phyloP scores from a whole-genome alignment of 495 filamentous ascomycete species.

The Niebla homalea region DNA sequence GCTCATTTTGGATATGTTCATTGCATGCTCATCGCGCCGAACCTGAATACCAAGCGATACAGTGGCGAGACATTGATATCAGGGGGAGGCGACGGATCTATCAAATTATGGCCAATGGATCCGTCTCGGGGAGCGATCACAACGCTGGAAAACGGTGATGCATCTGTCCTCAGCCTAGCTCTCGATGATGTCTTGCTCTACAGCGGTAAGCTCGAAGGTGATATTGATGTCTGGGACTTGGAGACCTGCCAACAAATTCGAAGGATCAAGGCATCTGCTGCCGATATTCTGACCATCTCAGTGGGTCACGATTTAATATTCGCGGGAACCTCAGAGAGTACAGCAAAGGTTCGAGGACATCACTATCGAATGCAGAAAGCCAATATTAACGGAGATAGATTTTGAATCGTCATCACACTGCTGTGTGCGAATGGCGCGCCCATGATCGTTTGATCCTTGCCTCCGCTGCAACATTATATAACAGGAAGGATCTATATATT shows the following conservation, averaged over 20 bases:
- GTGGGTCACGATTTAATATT: slow-evolving; percentile 76
- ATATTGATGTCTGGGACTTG: slow-evolving; percentile 91
- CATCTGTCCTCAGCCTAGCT: slow-evolving; percentile 68
- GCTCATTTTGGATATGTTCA: slow-evolving; percentile 93
- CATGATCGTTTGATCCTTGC: slow-evolving; percentile 79
- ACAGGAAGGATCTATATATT: slow-evolving; percentile 63
- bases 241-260: slow-evolving; percentile 86
- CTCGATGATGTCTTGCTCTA: slow-evolving; percentile 83
- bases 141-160: slow-evolving; percentile 63
- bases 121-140: slow-evolving; percentile 41
- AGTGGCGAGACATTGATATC: slow-evolving; percentile 74
- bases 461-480: slow-evolving; percentile 57
- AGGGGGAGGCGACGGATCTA: slow-evolving; percentile 83
- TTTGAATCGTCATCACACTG: slow-evolving; percentile 82
- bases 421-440: slow-evolving; percentile 67
- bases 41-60: slow-evolving; percentile 45
- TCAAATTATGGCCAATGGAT: slow-evolving; percentile 76
- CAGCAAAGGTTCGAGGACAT: slow-evolving; percentile 48
- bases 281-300: slow-evolving; percentile 73
- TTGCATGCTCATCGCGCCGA: slow-evolving; percentile 73
- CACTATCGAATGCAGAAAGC: slow-evolving; percentile 6
- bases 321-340: slow-evolving; percentile 67
- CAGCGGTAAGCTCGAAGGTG: slow-evolving; percentile 74
- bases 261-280: slow-evolving; percentile 63
- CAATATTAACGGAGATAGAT: slow-evolving; percentile 40